Conservation (phyloP, 176 grass and related monocot genomes). For the Themeda triandra region DNA sequence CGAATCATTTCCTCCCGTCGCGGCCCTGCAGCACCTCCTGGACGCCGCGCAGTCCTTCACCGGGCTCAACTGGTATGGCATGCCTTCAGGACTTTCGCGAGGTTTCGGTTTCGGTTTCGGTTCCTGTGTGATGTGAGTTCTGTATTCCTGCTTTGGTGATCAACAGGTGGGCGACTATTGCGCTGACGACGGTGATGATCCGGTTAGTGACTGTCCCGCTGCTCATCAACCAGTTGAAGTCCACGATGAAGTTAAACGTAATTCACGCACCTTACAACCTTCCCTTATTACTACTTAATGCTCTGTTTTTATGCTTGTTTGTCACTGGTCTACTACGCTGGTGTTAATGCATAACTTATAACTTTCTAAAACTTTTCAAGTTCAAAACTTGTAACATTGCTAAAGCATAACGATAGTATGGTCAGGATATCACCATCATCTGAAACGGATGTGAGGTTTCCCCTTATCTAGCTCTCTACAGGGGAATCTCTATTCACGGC, state of each 20-base stretch:
- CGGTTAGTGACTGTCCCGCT: slow-evolving; percentile 44
- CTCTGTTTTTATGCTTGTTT: neutral
- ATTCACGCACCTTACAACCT: slow-evolving; percentile 15
- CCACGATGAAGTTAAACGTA: slow-evolving; percentile 66
- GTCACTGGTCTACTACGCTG: neutral
- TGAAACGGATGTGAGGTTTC: neutral
- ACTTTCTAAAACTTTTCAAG: neutral
- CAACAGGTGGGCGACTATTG: slow-evolving; percentile 82
- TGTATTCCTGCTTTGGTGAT: neutral
- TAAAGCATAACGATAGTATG: neutral
- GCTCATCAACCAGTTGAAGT: slow-evolving; percentile 68
- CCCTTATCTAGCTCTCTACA: too few relatives aligned
- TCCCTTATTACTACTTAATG: neutral
- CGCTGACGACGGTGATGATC: slow-evolving; percentile 60
- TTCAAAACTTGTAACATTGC: neutral
- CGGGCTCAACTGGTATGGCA: slow-evolving; percentile 67
- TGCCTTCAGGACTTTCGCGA: neutral
- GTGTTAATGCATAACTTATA: neutral
- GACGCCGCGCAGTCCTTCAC: slow-evolving; percentile 59
- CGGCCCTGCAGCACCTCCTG: slow-evolving; percentile 65
- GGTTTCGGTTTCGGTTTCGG: neutral
- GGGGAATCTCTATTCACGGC: neutral
- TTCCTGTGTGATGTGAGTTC: neutral
- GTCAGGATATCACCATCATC: neutral
- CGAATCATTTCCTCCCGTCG: slow-evolving; percentile 55